These are phyloP conservation scores for Scheffersomyces ergatensis DNA, from an alignment of 805 yeast genomes.

Conservation along the genomic window DNA sequence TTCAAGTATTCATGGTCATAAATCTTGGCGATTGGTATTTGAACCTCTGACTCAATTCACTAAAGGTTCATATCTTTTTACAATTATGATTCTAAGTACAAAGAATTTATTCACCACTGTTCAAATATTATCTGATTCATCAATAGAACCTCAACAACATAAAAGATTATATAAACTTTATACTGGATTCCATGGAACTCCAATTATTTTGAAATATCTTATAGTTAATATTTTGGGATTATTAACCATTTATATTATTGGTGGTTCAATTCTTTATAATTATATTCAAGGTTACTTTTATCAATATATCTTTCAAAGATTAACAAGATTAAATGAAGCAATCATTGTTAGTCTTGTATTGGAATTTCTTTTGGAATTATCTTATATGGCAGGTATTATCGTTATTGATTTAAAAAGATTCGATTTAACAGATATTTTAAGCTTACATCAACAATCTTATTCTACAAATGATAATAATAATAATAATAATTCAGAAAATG, in stretches of 20 bases:
- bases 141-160: constrained; percentile 11
- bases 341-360: constrained; percentile 46
- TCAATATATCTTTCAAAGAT: constrained; percentile 9
- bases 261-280: constrained; percentile 5
- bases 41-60: constrained; percentile 26
- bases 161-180: constrained; percentile 27
- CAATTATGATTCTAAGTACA: constrained; percentile 27
- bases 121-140: constrained; percentile 24
- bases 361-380: constrained; percentile 60
- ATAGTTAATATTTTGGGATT: constrained; percentile 16
- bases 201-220: constrained; percentile 21
- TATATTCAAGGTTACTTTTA: constrained; percentile 12
- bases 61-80: constrained; percentile 17
- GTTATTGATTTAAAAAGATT: constrained; percentile 64
- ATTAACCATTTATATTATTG: constrained; percentile 3
- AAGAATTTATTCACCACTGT: constrained; percentile 26
- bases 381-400: constrained; percentile 64
- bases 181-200: constrained; percentile 24
- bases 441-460: constrained; percentile 20
- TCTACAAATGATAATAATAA: neutral
- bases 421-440: constrained; percentile 56
- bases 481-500: constrained; percentile 5
- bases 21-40: constrained; percentile 23
- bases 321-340: constrained; percentile 6
- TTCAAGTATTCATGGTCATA: constrained; percentile 11